These are phyloP conservation scores for Pholiota molesta DNA, from an alignment of 768 basidiomycete genomes.

Conservation along the genomic window DNA sequence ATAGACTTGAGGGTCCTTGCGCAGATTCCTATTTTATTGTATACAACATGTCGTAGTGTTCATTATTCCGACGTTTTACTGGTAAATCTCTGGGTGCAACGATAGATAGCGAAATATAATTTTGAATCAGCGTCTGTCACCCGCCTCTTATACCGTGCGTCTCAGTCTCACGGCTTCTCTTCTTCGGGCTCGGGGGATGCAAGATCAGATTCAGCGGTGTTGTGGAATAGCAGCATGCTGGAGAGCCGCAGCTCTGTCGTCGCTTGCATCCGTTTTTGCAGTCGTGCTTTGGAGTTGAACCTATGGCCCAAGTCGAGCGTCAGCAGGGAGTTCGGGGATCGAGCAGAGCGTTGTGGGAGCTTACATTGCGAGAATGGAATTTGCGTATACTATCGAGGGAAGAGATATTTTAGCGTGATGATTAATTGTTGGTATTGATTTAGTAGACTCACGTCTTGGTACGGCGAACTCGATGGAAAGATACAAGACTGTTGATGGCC, in stretches of 20 bases:
- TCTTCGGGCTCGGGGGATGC: not conserved
- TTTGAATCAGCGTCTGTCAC: too few species aligned
- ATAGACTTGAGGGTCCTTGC: not conserved
- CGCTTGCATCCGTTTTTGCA: constrained; percentile 7
- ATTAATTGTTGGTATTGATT: not conserved
- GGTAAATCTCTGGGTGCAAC: too few species aligned
- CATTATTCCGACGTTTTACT: too few species aligned
- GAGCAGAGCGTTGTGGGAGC: not conserved
- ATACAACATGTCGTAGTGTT: not conserved
- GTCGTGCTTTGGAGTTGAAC: constrained; percentile 13
- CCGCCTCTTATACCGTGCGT: too few species aligned
- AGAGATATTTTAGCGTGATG: too few species aligned
- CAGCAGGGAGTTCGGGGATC: not conserved
- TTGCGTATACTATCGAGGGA: constrained; percentile 15
- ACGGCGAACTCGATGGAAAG: constrained; percentile 17
- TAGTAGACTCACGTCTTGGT: constrained; percentile 9
- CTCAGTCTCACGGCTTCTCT: not conserved
- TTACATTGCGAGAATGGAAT: constrained; percentile 19
- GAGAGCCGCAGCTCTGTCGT: constrained; percentile 7
- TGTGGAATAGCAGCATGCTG: constrained; percentile 8
- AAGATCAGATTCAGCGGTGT: not conserved
- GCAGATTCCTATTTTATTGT: not conserved
- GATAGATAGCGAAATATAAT: too few species aligned
- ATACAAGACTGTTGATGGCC: constrained; percentile 15
- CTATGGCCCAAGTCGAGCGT: not conserved